Evolutionary conservation across 2,329 filamentous ascomycete species (phyloP).

Genomic region (Neopestalotiopsis sp.): DNA sequence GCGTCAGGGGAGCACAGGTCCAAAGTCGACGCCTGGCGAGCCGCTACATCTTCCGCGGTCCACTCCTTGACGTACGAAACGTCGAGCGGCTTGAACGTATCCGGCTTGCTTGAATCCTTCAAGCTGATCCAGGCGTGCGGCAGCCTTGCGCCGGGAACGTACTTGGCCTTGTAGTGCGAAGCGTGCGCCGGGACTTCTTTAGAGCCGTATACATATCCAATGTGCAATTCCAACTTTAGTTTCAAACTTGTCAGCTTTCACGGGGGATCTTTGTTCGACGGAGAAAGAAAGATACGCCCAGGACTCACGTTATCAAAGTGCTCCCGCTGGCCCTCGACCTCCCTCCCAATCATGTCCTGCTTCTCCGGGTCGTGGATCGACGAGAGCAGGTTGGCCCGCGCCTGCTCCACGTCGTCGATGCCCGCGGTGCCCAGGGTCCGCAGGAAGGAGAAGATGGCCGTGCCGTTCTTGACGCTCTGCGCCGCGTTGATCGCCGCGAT

Average conservation of each 20-base stretch:
- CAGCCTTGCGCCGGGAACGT: conserved; percentile 41
- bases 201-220: conserved; percentile 48
- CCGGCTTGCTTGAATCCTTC: conserved; percentile 5
- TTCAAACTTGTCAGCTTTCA: background rate
- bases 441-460: conserved; percentile 45
- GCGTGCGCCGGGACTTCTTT: conserved; percentile 38
- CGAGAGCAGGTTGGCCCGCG: conserved; percentile 34
- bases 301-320: conserved; percentile 44
- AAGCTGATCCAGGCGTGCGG: conserved; percentile 45
- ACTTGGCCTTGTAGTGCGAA: conserved; percentile 42
- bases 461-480: conserved; percentile 50
- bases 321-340: conserved; percentile 42
- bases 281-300: background rate
- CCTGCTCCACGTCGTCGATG: conserved; percentile 31
- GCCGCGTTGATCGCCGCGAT: conserved; percentile 44
- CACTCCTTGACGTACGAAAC: conserved; percentile 41
- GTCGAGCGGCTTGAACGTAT: conserved; percentile 31
- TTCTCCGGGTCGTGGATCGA: conserved; percentile 36
- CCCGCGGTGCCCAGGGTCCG: conserved; percentile 42
- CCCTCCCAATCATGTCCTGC: conserved; percentile 33
- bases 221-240: conserved; percentile 42
- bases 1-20: conserved; percentile 39
- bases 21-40: conserved; percentile 38
- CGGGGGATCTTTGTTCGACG: background rate
- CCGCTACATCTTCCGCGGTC: conserved; percentile 26